These are phyloP conservation scores for Ophiostoma sp. DNA, from an alignment of 2,329 filamentous ascomycete genomes.

Conservation along the genomic window DNA sequence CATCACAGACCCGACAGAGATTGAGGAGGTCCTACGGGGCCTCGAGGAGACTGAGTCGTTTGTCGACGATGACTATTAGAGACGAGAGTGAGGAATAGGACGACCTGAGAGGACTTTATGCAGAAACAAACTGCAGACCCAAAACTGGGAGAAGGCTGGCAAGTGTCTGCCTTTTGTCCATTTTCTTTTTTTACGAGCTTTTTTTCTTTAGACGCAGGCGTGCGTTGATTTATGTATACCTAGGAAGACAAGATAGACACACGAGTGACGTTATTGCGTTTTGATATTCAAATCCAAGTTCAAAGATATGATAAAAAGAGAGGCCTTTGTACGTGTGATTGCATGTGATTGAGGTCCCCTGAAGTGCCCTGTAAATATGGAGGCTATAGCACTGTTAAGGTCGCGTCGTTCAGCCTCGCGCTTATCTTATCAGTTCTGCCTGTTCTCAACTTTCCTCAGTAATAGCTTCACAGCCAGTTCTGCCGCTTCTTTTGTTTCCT, in stretches of 20 bases:
- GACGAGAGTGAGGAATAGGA: background rate
- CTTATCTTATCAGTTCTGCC: conserved; percentile 18
- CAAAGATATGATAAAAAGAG: background rate
- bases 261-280: conserved; percentile 4
- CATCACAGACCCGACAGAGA: conserved; percentile 75
- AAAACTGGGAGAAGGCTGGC: background rate
- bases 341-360: background rate
- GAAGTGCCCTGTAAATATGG: background rate
- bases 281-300: background rate
- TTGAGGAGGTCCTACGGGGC: conserved; percentile 66
- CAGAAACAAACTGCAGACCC: background rate
- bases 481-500: conserved; percentile 6
- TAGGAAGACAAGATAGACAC: conserved; percentile 17
- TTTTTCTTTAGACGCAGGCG: background rate
- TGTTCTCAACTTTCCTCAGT: background rate
- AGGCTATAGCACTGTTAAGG: background rate
- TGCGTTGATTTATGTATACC: background rate
- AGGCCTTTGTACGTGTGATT: background rate
- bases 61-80: conserved; percentile 31
- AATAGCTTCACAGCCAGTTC: background rate
- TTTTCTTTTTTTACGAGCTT: background rate
- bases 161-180: background rate
- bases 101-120: background rate
- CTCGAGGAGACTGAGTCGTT: conserved; percentile 64
- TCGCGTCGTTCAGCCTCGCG: background rate